Conservation (phyloP, 2,329 filamentous ascomycete species). For the Cercospora sojina region DNA sequence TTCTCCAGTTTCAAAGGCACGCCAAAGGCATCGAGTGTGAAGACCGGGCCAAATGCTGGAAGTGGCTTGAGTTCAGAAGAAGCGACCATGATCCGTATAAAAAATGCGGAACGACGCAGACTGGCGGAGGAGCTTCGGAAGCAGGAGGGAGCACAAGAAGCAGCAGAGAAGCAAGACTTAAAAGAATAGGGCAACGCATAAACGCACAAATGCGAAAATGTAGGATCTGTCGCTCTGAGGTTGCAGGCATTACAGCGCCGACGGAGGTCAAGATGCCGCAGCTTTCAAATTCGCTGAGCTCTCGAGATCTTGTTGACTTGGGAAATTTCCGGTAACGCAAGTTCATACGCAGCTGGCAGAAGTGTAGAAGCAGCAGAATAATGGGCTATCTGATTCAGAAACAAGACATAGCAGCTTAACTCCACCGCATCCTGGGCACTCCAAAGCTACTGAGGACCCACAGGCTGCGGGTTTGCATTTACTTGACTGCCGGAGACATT, state of each 20-base stretch:
- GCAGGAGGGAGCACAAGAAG: neutral
- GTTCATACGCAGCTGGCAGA: neutral
- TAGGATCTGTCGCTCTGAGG: neutral
- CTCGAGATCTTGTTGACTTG: neutral
- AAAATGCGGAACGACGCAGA: slow-evolving; percentile 40
- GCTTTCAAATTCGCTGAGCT: neutral
- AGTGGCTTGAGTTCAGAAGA: slow-evolving; percentile 40
- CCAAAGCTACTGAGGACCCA: neutral
- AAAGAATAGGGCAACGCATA: neutral
- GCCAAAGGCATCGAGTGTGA: slow-evolving; percentile 21
- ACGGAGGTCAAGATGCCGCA: neutral
- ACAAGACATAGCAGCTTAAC: neutral
- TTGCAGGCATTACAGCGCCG: neutral
- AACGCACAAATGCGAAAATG: too few relatives aligned
- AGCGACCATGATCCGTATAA: slow-evolving; percentile 47
- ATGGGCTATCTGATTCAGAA: neutral
- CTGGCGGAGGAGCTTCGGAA: neutral
- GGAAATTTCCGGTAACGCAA: neutral
- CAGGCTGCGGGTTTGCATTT: neutral
- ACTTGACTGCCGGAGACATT: neutral
- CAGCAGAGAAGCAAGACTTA: neutral
- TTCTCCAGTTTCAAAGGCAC: slow-evolving; percentile 43
- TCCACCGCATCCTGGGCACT: neutral
- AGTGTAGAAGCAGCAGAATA: neutral
- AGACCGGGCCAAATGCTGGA: slow-evolving; percentile 12